Evolutionary conservation across 208 protist genomes (phyloP).

Genomic region (Acanthamoeba sp.): DNA sequence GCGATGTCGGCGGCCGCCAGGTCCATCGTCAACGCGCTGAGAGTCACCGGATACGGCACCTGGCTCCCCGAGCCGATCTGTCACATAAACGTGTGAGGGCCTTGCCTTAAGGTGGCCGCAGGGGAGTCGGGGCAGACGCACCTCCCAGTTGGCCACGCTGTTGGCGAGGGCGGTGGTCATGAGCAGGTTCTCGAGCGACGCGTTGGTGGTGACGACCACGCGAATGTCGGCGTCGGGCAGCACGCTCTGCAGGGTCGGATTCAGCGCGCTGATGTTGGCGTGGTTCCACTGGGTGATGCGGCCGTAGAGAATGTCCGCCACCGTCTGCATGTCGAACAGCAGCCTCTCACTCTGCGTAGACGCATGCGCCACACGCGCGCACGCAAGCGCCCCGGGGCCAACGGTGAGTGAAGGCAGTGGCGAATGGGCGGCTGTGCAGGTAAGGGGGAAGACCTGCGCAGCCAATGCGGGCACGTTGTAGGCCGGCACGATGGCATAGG

Average conservation of each 20-base stretch:
- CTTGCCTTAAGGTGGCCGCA: background rate
- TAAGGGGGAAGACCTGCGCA: background rate
- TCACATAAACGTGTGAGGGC: too few species aligned
- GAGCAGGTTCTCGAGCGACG: background rate
- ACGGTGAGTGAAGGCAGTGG: background rate
- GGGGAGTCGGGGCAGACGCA: background rate
- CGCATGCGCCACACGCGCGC: background rate
- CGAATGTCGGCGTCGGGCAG: slow-evolving; percentile 28
- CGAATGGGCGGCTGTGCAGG: background rate
- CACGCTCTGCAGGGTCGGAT: background rate
- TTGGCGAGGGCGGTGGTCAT: background rate
- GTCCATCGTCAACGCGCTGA: background rate
- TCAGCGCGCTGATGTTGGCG: slow-evolving; percentile 5
- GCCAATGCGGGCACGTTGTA: background rate
- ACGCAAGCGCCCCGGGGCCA: background rate
- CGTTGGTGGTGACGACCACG: background rate
- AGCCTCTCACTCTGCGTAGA: background rate
- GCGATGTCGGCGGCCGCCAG: background rate
- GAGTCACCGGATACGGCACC: background rate
- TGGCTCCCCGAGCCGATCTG: background rate
- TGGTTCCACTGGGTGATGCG: slow-evolving; percentile 40
- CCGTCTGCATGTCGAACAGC: background rate
- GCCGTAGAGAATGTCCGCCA: background rate
- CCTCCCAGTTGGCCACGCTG: background rate
- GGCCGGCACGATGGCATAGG: background rate